These are phyloP conservation scores for Theileria sp. DNA, from an alignment of 169 alveolate genomes.

Conservation along the genomic window DNA sequence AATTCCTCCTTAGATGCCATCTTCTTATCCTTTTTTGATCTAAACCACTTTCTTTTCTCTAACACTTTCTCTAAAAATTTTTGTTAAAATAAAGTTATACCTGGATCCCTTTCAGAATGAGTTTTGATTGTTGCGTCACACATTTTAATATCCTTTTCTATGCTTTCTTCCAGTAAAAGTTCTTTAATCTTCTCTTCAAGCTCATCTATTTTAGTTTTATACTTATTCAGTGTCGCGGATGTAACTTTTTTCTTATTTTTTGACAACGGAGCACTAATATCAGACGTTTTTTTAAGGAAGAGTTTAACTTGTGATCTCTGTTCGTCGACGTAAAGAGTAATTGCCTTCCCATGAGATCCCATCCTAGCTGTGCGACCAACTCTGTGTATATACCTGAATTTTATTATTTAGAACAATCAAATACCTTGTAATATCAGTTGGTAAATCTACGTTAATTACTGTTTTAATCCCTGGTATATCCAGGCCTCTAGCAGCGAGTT, in stretches of 20 bases:
- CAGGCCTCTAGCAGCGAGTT: conserved; percentile 93
- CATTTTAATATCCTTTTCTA: conserved; percentile 76
- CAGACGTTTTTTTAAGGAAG: conserved; percentile 68
- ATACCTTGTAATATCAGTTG: conserved; percentile 82
- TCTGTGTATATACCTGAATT: conserved; percentile 88
- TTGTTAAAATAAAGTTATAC: background rate
- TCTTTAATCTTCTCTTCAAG: conserved; percentile 72
- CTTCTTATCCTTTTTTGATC: conserved; percentile 39
- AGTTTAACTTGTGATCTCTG: conserved; percentile 80
- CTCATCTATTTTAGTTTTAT: conserved; percentile 71
- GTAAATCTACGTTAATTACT: conserved; percentile 90
- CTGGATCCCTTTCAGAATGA: conserved; percentile 18
- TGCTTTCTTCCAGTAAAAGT: conserved; percentile 67
- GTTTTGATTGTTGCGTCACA: conserved; percentile 62
- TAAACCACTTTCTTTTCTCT: conserved; percentile 31
- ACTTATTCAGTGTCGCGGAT: conserved; percentile 70
- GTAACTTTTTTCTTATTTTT: conserved; percentile 71
- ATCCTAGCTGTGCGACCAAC: conserved; percentile 95
- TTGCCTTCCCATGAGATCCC: conserved; percentile 87
- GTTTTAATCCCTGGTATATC: conserved; percentile 89
- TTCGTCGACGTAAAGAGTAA: conserved; percentile 87
- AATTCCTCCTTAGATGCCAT: conserved; percentile 26
- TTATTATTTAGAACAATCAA: background rate
- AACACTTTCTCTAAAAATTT: background rate
- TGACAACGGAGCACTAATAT: conserved; percentile 53